Evolutionary conservation across 495 filamentous ascomycete genomes (phyloP), one percentile per base, ranked within the genome.

Genomic region (Chaetomidium leptoderma): DNA sequence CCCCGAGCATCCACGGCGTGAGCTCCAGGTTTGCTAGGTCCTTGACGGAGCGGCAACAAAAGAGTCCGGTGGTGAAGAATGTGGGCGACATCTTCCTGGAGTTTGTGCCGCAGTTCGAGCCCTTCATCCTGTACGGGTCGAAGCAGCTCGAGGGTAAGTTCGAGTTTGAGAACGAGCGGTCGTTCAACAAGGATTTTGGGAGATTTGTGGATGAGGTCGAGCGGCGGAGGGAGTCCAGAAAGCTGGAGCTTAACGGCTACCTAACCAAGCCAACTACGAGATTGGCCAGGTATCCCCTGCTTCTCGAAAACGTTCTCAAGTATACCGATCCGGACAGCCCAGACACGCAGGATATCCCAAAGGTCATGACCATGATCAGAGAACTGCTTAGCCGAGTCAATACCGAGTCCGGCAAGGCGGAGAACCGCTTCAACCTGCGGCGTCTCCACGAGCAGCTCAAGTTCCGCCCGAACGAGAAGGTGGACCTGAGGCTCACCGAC

Each of bases 181-280:
- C 86, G 11, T 83, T 85, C 46, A 99, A 99, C 62, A 84, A 86
- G 6, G 81, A 77, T 29, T 99, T 99, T 68, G 77, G 87, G 29
- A 87, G 86, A 65, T 97, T 99, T 63, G 95, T 97, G 21, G 95
- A 99, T 60, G 92, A 99, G 64, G 95, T 92, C 1, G 95, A 99
- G 67, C 83, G 95, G 51, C 82, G 95, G 59, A 96, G 96, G 66
- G 95, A 99, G 70, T 96, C 91, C 2, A 82, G 95, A 40, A 99
- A 99, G 74, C 77, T 99, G 32, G 95, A 99, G 72, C 76, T 99
- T 47, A 99, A 99, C 72, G 95, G 95, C 58, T 99, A 99, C 67
- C 76, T 99, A 44, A 99, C 95, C 2, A 99, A 99, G 71, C 95
- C 95, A 0, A 99, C 95, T 6, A 99, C 95, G 30, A 82, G 95